phyloP scores from a whole-genome alignment of 305 asterid genomes.

The Fraxinus albicans region DNA sequence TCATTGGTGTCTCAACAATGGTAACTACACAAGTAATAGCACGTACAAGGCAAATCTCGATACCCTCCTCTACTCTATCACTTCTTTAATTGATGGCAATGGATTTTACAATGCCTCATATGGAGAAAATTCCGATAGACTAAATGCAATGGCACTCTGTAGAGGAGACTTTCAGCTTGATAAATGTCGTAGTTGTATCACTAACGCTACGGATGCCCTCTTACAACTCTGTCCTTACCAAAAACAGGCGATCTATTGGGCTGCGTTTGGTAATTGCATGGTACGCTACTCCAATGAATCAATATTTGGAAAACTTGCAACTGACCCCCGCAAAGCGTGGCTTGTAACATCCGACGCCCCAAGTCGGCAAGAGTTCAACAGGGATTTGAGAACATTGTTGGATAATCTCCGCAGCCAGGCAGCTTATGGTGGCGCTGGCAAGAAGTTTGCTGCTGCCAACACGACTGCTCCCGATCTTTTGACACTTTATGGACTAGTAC shows the following conservation, averaged over 20 bases:
- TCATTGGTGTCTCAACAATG: not conserved
- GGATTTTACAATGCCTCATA: not conserved
- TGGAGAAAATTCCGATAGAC: not conserved
- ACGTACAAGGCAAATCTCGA: not conserved
- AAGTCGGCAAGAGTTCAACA: too few species aligned
- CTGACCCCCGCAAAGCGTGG: too few species aligned
- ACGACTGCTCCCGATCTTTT: not conserved
- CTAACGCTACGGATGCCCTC: not conserved
- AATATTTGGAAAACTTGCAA: not conserved
- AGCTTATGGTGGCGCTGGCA: not conserved
- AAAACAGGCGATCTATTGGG: too few species aligned
- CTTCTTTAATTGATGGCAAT: not conserved
- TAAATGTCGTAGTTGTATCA: not conserved
- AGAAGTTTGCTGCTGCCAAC: not conserved
- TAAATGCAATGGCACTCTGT: not conserved
- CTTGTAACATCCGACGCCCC: too few species aligned
- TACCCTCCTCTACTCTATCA: not conserved
- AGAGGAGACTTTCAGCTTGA: not conserved
- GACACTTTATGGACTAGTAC: too few species aligned
- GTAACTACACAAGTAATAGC: not conserved
- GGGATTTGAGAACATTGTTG: not conserved
- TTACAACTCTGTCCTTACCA: not conserved
- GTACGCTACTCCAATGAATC: constrained; percentile 21
- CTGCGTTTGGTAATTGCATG: constrained; percentile 3
- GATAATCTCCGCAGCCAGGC: not conserved